Evolutionary conservation across 129 eudicot genomes (phyloP).

Genomic region (Flaveria sonorensis): DNA sequence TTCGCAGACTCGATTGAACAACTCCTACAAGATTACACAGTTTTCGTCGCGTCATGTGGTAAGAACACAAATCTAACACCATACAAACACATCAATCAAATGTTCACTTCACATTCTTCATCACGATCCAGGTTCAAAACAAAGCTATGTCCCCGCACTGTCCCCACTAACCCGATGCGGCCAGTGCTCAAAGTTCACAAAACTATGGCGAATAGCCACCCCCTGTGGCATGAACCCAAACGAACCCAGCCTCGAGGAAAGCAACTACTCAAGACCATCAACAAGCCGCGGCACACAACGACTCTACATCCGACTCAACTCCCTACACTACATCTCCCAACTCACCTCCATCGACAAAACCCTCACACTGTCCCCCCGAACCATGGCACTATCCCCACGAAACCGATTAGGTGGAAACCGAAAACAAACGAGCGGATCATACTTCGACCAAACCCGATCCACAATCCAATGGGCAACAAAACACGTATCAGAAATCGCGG

Average conservation of each 20-base stretch:
- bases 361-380: constrained; percentile 38
- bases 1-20: constrained; percentile 73
- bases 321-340: constrained; percentile 80
- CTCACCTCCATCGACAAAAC: constrained; percentile 62
- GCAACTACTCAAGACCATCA: constrained; percentile 65
- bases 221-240: constrained; percentile 35
- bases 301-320: constrained; percentile 90
- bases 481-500: constrained; percentile 83
- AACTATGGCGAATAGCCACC: constrained; percentile 54
- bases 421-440: neutral
- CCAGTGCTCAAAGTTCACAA: constrained; percentile 60
- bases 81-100: neutral
- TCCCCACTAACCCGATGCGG: constrained; percentile 89
- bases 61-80: constrained; percentile 18
- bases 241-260: constrained; percentile 39
- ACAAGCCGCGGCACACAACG: constrained; percentile 99
- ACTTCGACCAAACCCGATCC: constrained; percentile 58
- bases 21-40: constrained; percentile 53
- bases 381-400: constrained; percentile 33
- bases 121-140: constrained; percentile 64
- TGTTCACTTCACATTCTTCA: neutral
- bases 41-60: constrained; percentile 85
- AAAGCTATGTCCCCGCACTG: constrained; percentile 81
- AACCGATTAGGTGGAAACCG: constrained; percentile 14
- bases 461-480: constrained; percentile 54